Evolutionary conservation across 495 filamentous ascomycete species (phyloP), one percentile per base, ranked within the genome.

Genomic region (Filosporella fistucella): DNA sequence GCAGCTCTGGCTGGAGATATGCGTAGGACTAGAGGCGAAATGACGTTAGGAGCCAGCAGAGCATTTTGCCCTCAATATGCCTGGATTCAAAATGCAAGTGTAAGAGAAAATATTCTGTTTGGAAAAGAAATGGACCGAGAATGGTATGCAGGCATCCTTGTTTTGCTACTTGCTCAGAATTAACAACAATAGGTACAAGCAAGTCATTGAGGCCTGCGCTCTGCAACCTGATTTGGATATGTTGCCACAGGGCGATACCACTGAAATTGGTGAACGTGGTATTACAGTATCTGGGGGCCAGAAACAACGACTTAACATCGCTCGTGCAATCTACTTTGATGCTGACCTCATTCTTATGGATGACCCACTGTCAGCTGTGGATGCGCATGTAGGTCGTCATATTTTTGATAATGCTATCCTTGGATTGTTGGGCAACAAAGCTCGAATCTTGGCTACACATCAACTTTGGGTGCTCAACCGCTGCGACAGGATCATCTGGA

Each of bases 381-480:
- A 93, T 62, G 87, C 88, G 7, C 87, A 91, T 52, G 88, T 91
- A 42, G 93, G 91, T 11, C 82, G 87, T 13, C 91, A 96, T 62
- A 93, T 98, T 60, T 95, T 98, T 70, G 90, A 96, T 59, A 82
- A 95, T 47, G 93, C 89, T 28, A 96, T 98, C 38, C 82, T 89
- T 38, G 93, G 91, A 22, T 71, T 96, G 21, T 71, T 98, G 40
- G 86, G 86, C 55, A 78, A 91, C 64, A 94, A 96, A 54, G 91
- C 88, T 60, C 72, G 93, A 24, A 85, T 97, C 25, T 73, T 98
- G 28, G 93, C 91, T 4, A 98, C 93, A 0, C 93, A 98, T 64
- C 93, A 96, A 60, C 77, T 96, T 5, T 90, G 93, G 68, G 91
- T 97, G 20, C 76, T 96, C 13, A 86, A 77, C 54, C 86, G 91